Conservation (phyloP, 192 early-diverging fungal genomes). For the Rhizophagus clarus region DNA sequence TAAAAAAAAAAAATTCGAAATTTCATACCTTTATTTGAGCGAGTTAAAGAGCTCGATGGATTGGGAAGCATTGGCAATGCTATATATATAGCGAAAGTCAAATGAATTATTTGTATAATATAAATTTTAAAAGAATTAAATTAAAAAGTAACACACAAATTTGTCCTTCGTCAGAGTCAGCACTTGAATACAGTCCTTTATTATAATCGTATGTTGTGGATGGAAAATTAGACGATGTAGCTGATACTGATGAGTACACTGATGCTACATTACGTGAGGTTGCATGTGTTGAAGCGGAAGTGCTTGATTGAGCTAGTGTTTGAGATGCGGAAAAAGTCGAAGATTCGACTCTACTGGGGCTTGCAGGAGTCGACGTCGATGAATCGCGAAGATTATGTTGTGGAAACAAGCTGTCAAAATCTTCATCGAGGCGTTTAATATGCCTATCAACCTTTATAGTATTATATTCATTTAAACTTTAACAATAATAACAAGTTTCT, state of each 20-base stretch:
- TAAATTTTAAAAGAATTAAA: neutral
- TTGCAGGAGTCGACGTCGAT: neutral
- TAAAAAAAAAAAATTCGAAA: neutral
- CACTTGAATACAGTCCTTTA: neutral
- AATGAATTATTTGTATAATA: neutral
- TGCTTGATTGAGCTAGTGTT: neutral
- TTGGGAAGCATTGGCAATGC: constrained; percentile 17
- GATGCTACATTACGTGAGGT: neutral
- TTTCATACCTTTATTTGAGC: neutral
- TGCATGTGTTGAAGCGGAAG: neutral
- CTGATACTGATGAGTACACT: neutral
- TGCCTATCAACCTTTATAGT: constrained; percentile 9
- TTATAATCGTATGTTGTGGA: neutral
- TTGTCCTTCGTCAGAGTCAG: constrained; percentile 7
- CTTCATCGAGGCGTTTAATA: constrained; percentile 24
- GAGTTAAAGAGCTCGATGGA: neutral
- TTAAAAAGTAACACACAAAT: neutral
- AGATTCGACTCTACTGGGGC: neutral
- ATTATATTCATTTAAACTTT: neutral
- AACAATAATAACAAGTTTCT: neutral
- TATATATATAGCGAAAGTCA: neutral
- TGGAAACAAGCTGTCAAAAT: constrained; percentile 25
- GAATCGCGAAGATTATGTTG: constrained; percentile 28
- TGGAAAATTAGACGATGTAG: neutral
- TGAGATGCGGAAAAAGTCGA: neutral